Percentiles rank a stretch among this genome's conserved stretches.
phyloP scores from a whole-genome alignment of 2,329 filamentous ascomycete species.

The Talaromyces pinophilus region DNA sequence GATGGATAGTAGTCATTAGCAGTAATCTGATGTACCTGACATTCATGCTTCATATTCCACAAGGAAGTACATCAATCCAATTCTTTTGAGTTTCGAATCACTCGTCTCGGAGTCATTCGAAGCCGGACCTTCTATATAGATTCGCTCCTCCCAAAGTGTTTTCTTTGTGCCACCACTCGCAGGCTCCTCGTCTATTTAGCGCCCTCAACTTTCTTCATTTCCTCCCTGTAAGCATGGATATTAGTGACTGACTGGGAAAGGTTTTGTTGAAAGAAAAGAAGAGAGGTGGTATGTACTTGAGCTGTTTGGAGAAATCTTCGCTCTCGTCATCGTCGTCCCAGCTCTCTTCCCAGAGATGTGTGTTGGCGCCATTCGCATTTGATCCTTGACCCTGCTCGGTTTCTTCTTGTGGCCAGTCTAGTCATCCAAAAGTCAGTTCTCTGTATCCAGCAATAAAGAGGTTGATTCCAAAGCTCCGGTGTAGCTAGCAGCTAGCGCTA shows the following conservation, averaged over 20 bases:
- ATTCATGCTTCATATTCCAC: slow-evolving; percentile 13
- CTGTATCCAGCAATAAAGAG: slow-evolving; percentile 9
- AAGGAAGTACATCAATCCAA: slow-evolving; percentile 11
- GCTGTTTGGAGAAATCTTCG: slow-evolving; percentile 92
- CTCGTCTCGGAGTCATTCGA: background rate
- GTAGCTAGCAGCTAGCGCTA: background rate
- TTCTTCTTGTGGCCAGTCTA: slow-evolving; percentile 92
- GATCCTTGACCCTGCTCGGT: slow-evolving; percentile 65
- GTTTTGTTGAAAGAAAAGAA: background rate
- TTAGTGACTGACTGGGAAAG: slow-evolving; percentile 10
- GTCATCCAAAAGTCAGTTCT: slow-evolving; percentile 1
- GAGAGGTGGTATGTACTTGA: slow-evolving; percentile 67
- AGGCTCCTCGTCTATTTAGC: slow-evolving; percentile 59
- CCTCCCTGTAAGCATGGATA: slow-evolving; percentile 51
- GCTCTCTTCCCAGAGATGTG: slow-evolving; percentile 98
- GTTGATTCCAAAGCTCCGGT: slow-evolving; percentile 8
- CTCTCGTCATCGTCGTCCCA: slow-evolving; percentile 98
- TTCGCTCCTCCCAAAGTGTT: background rate
- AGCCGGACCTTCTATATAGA: slow-evolving; percentile 4
- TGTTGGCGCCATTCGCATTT: slow-evolving; percentile 56
- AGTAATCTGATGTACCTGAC: slow-evolving; percentile 14
- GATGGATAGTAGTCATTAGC: slow-evolving; percentile 9
- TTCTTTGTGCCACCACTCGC: background rate
- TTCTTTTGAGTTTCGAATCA: slow-evolving; percentile 12
- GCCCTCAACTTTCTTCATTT: slow-evolving; percentile 89